phyloP scores from a whole-genome alignment of 2,329 filamentous ascomycete species.

The Cytospora paraplurivora region DNA sequence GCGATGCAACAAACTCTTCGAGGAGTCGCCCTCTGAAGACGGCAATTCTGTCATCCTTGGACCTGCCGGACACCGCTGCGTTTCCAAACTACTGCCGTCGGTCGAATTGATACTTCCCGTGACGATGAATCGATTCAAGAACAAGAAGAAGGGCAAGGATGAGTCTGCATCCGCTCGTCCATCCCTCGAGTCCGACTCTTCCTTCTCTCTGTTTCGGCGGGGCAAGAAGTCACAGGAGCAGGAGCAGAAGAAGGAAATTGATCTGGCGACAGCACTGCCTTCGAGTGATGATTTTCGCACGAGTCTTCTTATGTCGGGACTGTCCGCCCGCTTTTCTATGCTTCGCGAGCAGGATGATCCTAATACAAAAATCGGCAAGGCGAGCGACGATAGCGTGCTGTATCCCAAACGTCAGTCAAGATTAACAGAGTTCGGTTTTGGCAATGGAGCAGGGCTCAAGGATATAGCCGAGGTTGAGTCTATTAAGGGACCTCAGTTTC shows the following conservation, averaged over 20 bases:
- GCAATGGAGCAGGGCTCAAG: constrained; percentile 57
- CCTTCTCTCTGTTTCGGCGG: constrained; percentile 58
- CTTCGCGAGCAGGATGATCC: constrained; percentile 92
- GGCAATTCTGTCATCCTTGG: not conserved
- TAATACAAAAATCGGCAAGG: constrained; percentile 84
- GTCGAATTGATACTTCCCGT: constrained; percentile 17
- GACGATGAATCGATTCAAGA: constrained; percentile 76
- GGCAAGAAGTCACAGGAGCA: constrained; percentile 57
- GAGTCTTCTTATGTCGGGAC: constrained; percentile 90
- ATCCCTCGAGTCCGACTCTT: constrained; percentile 55
- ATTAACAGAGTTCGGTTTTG: constrained; percentile 68
- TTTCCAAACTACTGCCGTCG: constrained; percentile 1
- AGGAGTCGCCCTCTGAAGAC: constrained; percentile 20
- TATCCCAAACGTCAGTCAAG: constrained; percentile 80
- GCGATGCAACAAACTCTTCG: constrained; percentile 12
- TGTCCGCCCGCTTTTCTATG: constrained; percentile 97
- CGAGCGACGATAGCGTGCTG: constrained; percentile 91
- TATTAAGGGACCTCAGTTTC: constrained; percentile 60
- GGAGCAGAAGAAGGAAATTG: constrained; percentile 66
- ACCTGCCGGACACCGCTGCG: constrained; percentile 1
- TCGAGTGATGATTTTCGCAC: constrained; percentile 89
- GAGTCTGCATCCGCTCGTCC: constrained; percentile 47
- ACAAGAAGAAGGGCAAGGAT: constrained; percentile 70
- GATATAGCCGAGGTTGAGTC: constrained; percentile 94
- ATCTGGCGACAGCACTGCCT: constrained; percentile 75